phyloP scores from a whole-genome alignment of 202 grass and related monocot species.

The Carex sylvatica region DNA sequence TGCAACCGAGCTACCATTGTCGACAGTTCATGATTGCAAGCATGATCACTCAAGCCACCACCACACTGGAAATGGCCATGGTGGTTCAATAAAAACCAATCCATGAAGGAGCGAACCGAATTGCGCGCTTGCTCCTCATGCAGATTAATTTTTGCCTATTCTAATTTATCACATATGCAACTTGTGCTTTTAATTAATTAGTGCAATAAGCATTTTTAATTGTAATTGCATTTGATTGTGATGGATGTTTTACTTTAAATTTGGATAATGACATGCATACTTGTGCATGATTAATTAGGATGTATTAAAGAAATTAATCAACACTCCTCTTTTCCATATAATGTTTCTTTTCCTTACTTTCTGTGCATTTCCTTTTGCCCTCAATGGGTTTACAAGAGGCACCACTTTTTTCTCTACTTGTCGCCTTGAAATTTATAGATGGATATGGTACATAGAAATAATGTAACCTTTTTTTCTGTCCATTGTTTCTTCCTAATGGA shows the following conservation, averaged over 20 bases:
- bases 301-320: conserved; percentile 13
- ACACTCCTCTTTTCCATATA: neutral
- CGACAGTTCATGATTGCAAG: conserved; percentile 19
- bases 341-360: conserved; percentile 18
- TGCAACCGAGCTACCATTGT: conserved; percentile 48
- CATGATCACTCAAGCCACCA: neutral
- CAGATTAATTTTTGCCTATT: neutral
- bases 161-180: neutral
- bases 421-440: neutral
- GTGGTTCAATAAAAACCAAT: conserved; percentile 26
- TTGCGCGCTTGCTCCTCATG: neutral
- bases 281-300: conserved; percentile 23
- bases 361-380: neutral
- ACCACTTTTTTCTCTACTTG: neutral
- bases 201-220: conserved; percentile 24
- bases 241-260: neutral
- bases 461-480: too few relatives aligned
- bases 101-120: conserved; percentile 19
- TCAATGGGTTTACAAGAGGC: neutral
- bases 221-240: conserved; percentile 15
- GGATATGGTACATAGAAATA: neutral
- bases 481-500: too few relatives aligned
- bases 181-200: conserved; percentile 10
- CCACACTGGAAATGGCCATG: conserved; percentile 25
- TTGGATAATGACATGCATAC: conserved; percentile 27